Evolutionary conservation across 1,284 basidiomycete species (phyloP).

Genomic region (Anthracocystis setariae): DNA sequence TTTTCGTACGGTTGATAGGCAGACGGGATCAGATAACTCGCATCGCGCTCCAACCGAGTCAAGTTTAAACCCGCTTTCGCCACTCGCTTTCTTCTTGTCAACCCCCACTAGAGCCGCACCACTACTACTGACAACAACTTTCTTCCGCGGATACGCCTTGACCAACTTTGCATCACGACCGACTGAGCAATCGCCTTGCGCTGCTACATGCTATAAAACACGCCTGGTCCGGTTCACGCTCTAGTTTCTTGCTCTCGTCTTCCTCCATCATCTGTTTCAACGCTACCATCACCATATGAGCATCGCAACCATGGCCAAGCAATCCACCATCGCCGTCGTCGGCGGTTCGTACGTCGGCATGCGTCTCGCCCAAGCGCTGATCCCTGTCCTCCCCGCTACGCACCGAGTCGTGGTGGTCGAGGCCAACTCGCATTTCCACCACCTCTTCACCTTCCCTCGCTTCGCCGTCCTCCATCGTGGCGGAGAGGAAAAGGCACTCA

Average conservation of each 20-base stretch:
- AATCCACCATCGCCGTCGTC: constrained; percentile 35
- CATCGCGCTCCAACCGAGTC: no score
- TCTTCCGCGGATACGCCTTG: no score
- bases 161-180: no score
- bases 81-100: no score
- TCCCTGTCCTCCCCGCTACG: constrained; percentile 65
- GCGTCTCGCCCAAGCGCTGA: constrained; percentile 65
- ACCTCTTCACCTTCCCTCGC: constrained; percentile 72
- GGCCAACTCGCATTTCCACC: constrained; percentile 70
- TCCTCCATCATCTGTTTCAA: constrained; percentile 4
- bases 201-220: no score
- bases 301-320: constrained; percentile 11
- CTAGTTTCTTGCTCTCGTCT: neutral
- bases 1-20: no score
- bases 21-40: no score
- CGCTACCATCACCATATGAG: constrained; percentile 1
- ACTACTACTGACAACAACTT: no score
- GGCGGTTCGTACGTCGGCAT: constrained; percentile 47
- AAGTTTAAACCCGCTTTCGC: no score
- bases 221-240: neutral
- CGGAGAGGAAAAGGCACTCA: constrained; percentile 72
- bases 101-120: no score
- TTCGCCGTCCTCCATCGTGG: constrained; percentile 70
- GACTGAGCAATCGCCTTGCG: no score
- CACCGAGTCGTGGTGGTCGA: constrained; percentile 70